A percentile compares a stretch with the other conserved stretches of the same genome.
Conservation (phyloP, 2,329 filamentous ascomycete species). For the Arthrobotrys megalospora region DNA sequence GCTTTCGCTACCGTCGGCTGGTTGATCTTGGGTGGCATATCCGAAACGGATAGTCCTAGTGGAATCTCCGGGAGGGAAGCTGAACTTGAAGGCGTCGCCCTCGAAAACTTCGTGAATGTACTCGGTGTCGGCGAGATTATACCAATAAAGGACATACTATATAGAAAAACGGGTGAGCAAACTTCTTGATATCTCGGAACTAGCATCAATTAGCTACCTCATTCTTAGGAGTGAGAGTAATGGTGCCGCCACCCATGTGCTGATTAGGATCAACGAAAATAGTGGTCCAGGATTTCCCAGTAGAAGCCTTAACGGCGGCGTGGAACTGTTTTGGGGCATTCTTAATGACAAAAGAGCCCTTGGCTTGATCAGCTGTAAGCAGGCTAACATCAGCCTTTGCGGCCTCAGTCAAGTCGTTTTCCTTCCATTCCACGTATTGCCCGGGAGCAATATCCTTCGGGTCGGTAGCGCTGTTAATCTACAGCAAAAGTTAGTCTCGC, state of each 20-base stretch:
- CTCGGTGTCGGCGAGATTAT: constrained; percentile 28
- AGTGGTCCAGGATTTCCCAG: constrained; percentile 14
- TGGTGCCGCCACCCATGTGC: constrained; percentile 16
- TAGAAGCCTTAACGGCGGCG: constrained; percentile 23
- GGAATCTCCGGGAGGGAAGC: constrained; percentile 26
- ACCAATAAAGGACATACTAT: constrained; percentile 33
- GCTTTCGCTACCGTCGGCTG: constrained; percentile 7
- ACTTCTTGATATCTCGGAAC: neutral
- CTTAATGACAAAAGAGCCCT: constrained; percentile 24
- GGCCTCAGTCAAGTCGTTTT: constrained; percentile 16
- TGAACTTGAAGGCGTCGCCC: constrained; percentile 23
- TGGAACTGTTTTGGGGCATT: constrained; percentile 31
- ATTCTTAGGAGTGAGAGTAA: constrained; percentile 33
- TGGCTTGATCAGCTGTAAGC: constrained; percentile 10
- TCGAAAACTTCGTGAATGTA: constrained; percentile 27
- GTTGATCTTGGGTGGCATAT: constrained; percentile 20
- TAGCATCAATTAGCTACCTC: constrained; percentile 1
- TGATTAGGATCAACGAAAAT: constrained; percentile 34
- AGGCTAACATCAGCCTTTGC: constrained; percentile 13
- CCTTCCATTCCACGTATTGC: constrained; percentile 24
- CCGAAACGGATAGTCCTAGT: constrained; percentile 29
- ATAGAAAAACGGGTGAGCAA: neutral
- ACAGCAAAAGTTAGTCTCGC: neutral
- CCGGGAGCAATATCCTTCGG: constrained; percentile 19
- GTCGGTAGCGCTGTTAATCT: constrained; percentile 27